Evolutionary conservation across 352 stramenopile species (phyloP).

Genomic region (Phytophthora megakarya): DNA sequence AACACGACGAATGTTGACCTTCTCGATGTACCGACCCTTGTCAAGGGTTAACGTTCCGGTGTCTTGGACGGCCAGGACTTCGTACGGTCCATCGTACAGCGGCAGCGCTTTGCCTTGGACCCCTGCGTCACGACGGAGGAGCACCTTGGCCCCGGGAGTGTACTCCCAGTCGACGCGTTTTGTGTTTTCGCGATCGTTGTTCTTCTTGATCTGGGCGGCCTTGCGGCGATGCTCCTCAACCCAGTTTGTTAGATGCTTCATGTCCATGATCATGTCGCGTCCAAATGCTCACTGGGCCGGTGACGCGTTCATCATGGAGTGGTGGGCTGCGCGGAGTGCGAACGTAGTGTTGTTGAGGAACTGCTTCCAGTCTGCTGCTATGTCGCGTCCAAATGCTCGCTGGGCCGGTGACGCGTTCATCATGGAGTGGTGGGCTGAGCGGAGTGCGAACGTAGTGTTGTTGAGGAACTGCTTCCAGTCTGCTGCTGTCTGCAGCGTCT

Average conservation of each 20-base stretch:
- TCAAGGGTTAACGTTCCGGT: too few species aligned
- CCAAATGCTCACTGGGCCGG: background rate
- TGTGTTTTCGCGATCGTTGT: slow-evolving; percentile 1
- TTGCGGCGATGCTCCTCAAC: background rate
- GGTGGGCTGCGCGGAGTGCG: background rate
- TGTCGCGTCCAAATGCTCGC: background rate
- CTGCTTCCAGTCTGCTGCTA: background rate
- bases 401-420: background rate
- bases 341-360: slow-evolving; percentile 4
- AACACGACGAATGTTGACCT: too few species aligned
- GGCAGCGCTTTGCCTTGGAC: too few species aligned
- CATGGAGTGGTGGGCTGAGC: background rate
- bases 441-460: background rate
- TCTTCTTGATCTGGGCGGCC: background rate
- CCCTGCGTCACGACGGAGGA: too few species aligned
- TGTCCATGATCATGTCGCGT: slow-evolving; percentile 5
- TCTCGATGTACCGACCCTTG: too few species aligned
- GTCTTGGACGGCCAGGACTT: too few species aligned
- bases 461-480: background rate
- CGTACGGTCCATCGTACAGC: too few species aligned
- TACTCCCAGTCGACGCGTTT: background rate
- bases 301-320: background rate
- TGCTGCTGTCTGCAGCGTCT: background rate
- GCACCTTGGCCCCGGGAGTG: too few species aligned
- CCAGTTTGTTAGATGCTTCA: background rate